phyloP scores from a whole-genome alignment of 805 yeast species.

The Priceomyces castillae region DNA sequence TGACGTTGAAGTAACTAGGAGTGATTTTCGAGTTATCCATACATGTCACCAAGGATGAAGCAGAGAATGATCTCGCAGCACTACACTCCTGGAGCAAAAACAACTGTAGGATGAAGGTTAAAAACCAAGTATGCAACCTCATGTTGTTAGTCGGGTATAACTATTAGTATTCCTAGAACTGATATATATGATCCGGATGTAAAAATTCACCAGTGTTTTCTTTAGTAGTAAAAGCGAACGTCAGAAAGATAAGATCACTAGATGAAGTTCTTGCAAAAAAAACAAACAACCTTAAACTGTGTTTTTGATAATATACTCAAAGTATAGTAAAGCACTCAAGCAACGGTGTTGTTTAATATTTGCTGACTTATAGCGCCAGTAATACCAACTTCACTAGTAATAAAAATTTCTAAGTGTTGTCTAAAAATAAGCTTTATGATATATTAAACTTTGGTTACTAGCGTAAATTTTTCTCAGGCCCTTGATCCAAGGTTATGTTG shows the following conservation, averaged over 20 bases:
- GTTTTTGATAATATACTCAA: background rate
- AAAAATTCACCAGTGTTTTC: too few species aligned
- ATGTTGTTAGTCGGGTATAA: background rate
- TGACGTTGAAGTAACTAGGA: slow-evolving; percentile 72
- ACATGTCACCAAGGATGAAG: slow-evolving; percentile 83
- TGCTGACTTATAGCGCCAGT: background rate
- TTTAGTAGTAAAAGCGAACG: background rate
- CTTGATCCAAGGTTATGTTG: slow-evolving; percentile 1
- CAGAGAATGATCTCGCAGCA: slow-evolving; percentile 36
- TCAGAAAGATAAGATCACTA: background rate
- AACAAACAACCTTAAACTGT: background rate
- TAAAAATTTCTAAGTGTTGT: background rate
- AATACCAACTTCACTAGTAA: background rate
- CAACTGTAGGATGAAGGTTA: background rate
- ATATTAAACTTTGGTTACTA: background rate
- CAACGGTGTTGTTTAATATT: background rate
- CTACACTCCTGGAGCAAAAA: background rate
- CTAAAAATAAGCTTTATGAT: background rate
- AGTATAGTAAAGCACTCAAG: background rate
- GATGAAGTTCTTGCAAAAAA: background rate
- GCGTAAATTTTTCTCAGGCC: background rate
- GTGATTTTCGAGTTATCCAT: slow-evolving; percentile 72
- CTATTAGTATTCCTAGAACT: too few species aligned
- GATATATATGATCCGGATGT: too few species aligned
- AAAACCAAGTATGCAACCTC: background rate